These are phyloP conservation scores for Microdochium trichocladiopsis DNA, from an alignment of 2,329 filamentous ascomycete species.

Conservation along the genomic window DNA sequence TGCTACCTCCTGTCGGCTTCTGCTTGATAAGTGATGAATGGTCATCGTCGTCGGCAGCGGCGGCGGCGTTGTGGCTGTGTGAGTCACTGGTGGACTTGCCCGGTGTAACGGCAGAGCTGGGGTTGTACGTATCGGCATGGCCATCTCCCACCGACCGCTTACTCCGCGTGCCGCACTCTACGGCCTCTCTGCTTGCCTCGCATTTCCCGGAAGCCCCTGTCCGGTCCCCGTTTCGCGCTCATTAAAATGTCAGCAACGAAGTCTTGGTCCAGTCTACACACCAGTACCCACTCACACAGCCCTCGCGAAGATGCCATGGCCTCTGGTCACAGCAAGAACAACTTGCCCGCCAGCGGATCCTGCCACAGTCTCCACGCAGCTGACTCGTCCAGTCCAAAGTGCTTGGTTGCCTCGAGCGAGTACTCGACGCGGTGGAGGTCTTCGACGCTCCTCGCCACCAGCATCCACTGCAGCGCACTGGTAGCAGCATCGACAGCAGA, in stretches of 20 bases:
- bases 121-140: background rate
- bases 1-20: background rate
- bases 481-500: background rate
- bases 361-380: background rate
- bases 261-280: background rate
- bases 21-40: background rate
- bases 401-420: background rate
- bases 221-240: background rate
- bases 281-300: background rate
- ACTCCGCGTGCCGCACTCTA: background rate
- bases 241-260: background rate
- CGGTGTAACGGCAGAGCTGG: background rate
- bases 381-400: background rate
- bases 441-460: background rate
- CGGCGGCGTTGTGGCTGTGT: background rate
- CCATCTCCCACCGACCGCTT: background rate
- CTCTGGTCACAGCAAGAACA: background rate
- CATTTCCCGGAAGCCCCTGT: background rate
- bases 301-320: background rate
- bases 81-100: background rate
- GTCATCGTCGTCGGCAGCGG: conserved; percentile 15
- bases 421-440: background rate
- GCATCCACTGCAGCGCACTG: background rate
- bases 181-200: background rate
- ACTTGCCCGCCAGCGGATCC: background rate